These are phyloP conservation scores for Saitozyma sp. DNA, from an alignment of 768 basidiomycete species.

Conservation along the genomic window DNA sequence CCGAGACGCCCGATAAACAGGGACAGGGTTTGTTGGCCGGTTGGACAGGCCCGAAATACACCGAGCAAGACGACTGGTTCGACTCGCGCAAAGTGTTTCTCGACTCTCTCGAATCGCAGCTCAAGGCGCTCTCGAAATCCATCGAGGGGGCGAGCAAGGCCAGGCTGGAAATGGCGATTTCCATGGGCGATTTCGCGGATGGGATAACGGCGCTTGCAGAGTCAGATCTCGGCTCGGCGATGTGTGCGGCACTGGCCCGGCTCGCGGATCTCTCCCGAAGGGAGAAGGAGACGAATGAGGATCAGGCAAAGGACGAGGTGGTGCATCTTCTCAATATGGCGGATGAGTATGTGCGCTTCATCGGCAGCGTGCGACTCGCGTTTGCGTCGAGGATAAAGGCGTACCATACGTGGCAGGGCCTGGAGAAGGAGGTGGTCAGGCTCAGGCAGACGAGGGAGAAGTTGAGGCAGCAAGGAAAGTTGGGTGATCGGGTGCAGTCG, in stretches of 20 bases:
- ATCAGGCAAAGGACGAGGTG: slow-evolving; percentile 80
- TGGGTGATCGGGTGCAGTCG: slow-evolving; percentile 62
- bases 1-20: slow-evolving; percentile 81
- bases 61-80: slow-evolving; percentile 68
- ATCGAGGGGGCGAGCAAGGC: slow-evolving; percentile 83
- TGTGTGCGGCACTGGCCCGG: slow-evolving; percentile 68
- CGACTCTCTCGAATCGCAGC: slow-evolving; percentile 84
- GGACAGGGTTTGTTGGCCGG: slow-evolving; percentile 69
- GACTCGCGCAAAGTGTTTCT: slow-evolving; percentile 80
- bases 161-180: slow-evolving; percentile 68
- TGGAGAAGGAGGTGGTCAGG: slow-evolving; percentile 72
- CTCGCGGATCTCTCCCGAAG: slow-evolving; percentile 74
- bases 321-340: slow-evolving; percentile 76
- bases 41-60: slow-evolving; percentile 63
- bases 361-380: slow-evolving; percentile 80
- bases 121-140: slow-evolving; percentile 80
- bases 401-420: slow-evolving; percentile 75
- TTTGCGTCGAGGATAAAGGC: slow-evolving; percentile 83
- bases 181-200: slow-evolving; percentile 78
- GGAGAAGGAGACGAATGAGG: slow-evolving; percentile 70
- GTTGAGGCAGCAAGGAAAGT: slow-evolving; percentile 68
- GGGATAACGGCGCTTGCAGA: slow-evolving; percentile 67
- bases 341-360: slow-evolving; percentile 91
- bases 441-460: slow-evolving; percentile 77
- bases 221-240: slow-evolving; percentile 70